phyloP scores from a whole-genome alignment of 768 basidiomycete genomes.

The Naganishia randhawae region DNA sequence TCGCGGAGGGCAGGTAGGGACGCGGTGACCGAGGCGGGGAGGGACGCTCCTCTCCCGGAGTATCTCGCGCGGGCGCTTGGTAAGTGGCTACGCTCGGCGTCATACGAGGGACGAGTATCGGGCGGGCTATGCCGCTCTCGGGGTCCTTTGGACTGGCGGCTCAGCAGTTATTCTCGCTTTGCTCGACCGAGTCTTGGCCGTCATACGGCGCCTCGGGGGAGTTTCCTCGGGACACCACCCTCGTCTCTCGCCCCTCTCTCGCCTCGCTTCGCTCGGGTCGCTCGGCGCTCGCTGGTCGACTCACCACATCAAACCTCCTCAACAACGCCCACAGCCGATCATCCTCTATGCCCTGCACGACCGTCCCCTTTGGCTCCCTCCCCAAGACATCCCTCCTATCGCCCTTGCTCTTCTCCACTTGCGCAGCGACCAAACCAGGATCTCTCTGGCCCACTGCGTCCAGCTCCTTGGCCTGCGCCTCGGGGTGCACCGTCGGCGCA shows the following conservation, averaged over 20 bases:
- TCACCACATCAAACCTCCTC: constrained; percentile 41
- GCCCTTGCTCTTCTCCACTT: constrained; percentile 52
- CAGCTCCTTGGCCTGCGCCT: constrained; percentile 44
- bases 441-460: constrained; percentile 36
- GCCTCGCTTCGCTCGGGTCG: neutral
- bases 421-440: constrained; percentile 43
- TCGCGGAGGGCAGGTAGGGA: too few relatives aligned
- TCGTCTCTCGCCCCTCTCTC: neutral
- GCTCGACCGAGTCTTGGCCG: too few relatives aligned
- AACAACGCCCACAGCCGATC: constrained; percentile 51
- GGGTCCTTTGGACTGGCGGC: too few relatives aligned
- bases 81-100: too few relatives aligned
- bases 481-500: constrained; percentile 44
- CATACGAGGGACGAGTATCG: too few relatives aligned
- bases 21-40: neutral
- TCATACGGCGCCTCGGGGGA: too few relatives aligned
- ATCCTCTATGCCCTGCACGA: constrained; percentile 52
- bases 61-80: too few relatives aligned
- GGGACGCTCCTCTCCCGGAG: too few relatives aligned
- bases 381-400: constrained; percentile 49
- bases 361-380: constrained; percentile 43
- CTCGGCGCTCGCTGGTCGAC: too few relatives aligned
- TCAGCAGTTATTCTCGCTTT: too few relatives aligned
- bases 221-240: neutral
- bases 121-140: too few relatives aligned